These are phyloP conservation scores for Selenicereus undatus DNA, from an alignment of 148 eudicot genomes.

Conservation along the genomic window DNA sequence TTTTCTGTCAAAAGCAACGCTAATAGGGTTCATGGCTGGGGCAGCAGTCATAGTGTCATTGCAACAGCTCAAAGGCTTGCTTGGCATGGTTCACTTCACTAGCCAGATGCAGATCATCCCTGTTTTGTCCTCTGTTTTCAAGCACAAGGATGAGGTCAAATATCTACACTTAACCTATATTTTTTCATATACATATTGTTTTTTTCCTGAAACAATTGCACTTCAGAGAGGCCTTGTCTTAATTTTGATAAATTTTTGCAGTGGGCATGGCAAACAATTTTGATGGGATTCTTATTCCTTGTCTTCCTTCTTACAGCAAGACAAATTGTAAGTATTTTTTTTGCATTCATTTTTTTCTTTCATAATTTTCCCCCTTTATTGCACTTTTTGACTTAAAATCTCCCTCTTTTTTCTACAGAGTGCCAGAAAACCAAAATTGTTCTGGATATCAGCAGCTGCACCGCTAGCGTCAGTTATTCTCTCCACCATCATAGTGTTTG, in stretches of 20 bases:
- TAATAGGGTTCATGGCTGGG: constrained; percentile 95
- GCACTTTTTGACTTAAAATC: too few species aligned
- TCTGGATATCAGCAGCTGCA: constrained; percentile 94
- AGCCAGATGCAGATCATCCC: constrained; percentile 78
- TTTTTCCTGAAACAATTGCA: too few species aligned
- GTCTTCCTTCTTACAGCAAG: constrained; percentile 62
- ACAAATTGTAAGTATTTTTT: constrained; percentile 54
- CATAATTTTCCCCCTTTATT: background rate
- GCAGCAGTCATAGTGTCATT: constrained; percentile 88
- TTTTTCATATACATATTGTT: too few species aligned
- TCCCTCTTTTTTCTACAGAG: constrained; percentile 38
- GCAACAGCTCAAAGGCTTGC: constrained; percentile 93
- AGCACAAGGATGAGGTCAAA: constrained; percentile 65
- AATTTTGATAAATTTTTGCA: constrained; percentile 33
- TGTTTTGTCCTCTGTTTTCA: constrained; percentile 68
- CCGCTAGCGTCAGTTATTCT: constrained; percentile 76
- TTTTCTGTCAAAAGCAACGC: constrained; percentile 92
- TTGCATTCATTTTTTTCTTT: background rate
- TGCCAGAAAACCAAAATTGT: constrained; percentile 58
- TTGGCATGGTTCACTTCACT: constrained; percentile 90
- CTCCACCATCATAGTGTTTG: constrained; percentile 61
- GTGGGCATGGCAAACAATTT: constrained; percentile 91
- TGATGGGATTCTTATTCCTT: constrained; percentile 72
- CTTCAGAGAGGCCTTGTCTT: background rate
- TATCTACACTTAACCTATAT: background rate